These are phyloP conservation scores for Penicillium nordicum DNA, from an alignment of 2,329 filamentous ascomycete species.

Conservation along the genomic window DNA sequence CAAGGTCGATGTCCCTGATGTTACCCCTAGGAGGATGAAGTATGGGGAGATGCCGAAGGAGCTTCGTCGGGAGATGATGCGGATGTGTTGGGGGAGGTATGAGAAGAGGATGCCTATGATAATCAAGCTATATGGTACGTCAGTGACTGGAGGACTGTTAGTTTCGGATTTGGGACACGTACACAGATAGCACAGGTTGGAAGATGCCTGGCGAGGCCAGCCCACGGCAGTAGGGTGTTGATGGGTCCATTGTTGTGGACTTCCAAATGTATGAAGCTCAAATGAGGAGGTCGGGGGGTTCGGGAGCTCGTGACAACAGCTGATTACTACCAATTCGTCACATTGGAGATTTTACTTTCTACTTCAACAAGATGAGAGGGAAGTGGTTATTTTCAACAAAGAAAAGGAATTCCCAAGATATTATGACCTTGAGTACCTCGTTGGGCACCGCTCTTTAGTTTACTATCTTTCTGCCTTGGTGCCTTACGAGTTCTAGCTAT, in stretches of 20 bases:
- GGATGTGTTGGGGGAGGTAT: conserved; percentile 90
- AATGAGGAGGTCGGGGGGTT: conserved; percentile 1
- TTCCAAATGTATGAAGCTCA: conserved; percentile 2
- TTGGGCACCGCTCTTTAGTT: neutral
- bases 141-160: neutral
- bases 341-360: neutral
- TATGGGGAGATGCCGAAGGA: conserved; percentile 95
- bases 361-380: neutral
- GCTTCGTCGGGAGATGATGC: conserved; percentile 79
- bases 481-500: neutral
- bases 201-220: conserved; percentile 51
- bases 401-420: neutral
- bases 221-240: conserved; percentile 46
- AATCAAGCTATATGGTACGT: conserved; percentile 56
- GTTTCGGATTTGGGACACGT: neutral
- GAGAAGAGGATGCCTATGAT: conserved; percentile 85
- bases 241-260: conserved; percentile 21
- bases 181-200: conserved; percentile 23
- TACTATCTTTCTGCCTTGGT: neutral
- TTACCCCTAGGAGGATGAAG: conserved; percentile 90
- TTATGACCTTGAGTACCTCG: neutral
- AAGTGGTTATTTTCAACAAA: no score
- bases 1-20: conserved; percentile 82
- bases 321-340: conserved; percentile 2
- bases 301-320: neutral